A percentile compares a stretch with the other conserved stretches of the same genome.
Conservation (phyloP, 164 flowering plant species). For the Hamamelis virginiana region DNA sequence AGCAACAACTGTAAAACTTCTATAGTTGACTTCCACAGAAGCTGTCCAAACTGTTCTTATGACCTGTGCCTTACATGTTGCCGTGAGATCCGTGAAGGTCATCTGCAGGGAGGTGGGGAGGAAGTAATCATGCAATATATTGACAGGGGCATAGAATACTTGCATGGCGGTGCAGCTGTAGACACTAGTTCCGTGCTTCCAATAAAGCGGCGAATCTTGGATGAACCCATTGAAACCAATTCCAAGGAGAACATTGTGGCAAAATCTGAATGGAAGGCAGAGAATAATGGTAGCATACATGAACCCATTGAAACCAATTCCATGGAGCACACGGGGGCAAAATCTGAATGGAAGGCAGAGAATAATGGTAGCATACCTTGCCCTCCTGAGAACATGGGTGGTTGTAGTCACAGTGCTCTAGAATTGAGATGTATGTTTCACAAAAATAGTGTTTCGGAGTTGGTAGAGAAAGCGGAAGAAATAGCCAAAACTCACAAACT, state of each 20-base stretch:
- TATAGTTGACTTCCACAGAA: conserved; percentile 57
- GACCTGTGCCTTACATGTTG: conserved; percentile 75
- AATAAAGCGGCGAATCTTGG: neutral
- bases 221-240: conserved; percentile 2
- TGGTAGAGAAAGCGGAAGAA: conserved; percentile 53
- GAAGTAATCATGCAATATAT: conserved; percentile 27
- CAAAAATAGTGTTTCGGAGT: conserved; percentile 32
- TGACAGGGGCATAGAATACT: conserved; percentile 33
- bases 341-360: conserved; percentile 37
- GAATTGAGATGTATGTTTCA: conserved; percentile 34
- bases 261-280: conserved; percentile 37
- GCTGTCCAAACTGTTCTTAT: conserved; percentile 52
- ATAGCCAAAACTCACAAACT: conserved; percentile 16
- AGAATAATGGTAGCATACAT: conserved; percentile 41
- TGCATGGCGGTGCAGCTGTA: conserved; percentile 36
- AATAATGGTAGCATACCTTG: conserved; percentile 56
- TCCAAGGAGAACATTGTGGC: conserved; percentile 1
- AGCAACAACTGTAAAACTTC: conserved; percentile 67
- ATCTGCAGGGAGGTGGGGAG: conserved; percentile 26
- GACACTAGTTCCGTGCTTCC: neutral
- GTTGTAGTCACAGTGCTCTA: conserved; percentile 47
- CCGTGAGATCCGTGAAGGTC: conserved; percentile 50
- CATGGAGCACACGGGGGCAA: conserved; percentile 2
- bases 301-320: conserved; percentile 4
- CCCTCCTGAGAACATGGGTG: conserved; percentile 39